These are phyloP conservation scores for Nothophytophthora sp. DNA, from an alignment of 352 stramenopile species.

Conservation along the genomic window DNA sequence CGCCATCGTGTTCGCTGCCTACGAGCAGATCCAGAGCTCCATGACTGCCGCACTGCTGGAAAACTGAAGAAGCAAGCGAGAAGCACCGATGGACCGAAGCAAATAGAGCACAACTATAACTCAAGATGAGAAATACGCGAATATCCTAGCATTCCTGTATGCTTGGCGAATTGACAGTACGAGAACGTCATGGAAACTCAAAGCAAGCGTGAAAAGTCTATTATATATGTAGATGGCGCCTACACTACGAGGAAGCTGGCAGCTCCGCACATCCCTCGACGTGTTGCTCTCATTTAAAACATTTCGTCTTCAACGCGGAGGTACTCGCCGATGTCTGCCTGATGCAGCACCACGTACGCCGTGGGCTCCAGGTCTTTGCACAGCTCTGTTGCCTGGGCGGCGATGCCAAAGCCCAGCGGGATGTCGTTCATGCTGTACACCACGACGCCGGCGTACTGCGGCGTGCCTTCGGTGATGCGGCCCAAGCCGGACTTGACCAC, in stretches of 20 bases:
- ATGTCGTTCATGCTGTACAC: constrained; percentile 99
- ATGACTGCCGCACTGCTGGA: constrained; percentile 55
- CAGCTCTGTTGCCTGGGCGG: constrained; percentile 95
- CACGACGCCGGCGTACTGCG: constrained; percentile 98
- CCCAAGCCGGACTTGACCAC: constrained; percentile 98
- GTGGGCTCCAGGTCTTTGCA: constrained; percentile 96
- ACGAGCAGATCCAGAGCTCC: constrained; percentile 77
- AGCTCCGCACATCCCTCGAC: constrained; percentile 2
- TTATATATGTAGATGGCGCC: constrained; percentile 50
- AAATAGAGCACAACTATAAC: too few relatives aligned
- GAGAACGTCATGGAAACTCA: constrained; percentile 18
- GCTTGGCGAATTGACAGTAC: too few relatives aligned
- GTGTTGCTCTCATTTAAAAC: constrained; percentile 80
- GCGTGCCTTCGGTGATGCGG: constrained; percentile 97
- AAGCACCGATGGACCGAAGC: constrained; percentile 27
- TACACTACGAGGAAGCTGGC: constrained; percentile 2
- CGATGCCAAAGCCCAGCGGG: constrained; percentile 98
- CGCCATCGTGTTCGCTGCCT: constrained; percentile 93
- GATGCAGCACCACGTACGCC: constrained; percentile 98
- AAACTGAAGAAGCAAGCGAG: constrained; percentile 15
- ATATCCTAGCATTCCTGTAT: too few relatives aligned
- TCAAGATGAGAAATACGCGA: too few relatives aligned
- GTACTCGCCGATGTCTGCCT: constrained; percentile 99
- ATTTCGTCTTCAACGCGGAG: constrained; percentile 98
- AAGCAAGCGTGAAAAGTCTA: constrained; percentile 51